Evolutionary conservation across 2,329 filamentous ascomycete species (phyloP), one percentile per base, ranked within the genome.

Genomic region (Scolecobasidium constrictum): DNA sequence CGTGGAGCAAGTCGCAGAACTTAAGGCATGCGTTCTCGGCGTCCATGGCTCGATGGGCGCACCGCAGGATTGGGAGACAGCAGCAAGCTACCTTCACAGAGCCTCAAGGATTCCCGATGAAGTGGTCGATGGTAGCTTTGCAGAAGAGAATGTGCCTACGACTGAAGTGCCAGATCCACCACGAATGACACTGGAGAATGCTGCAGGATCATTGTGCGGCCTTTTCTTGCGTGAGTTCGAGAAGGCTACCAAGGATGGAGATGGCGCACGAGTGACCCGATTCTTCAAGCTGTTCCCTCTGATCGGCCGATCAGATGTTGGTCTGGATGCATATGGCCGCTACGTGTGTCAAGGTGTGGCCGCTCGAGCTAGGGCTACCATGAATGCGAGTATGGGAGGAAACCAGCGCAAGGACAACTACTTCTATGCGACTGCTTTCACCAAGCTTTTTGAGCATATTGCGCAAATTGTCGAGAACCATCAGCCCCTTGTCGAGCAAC

Each of bases 271-370:
- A 58, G 86, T 98, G 42, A 95, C 92, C 1, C 73, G 92, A 34
- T 98, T 98, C 68, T 98, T 98, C 68, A 98, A 98, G 67, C 69
- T 98, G 28, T 98, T 98, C 54, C 92, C 92, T 13, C 68, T 98
- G 26, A 95, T 98, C 56, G 88, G 84, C 12, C 76, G 88, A 47
- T 81, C 86, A 3, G 85, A 94, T 43, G 84, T 90, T 5, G 92
- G 92, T 1, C 62, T 98, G 44, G 90, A 98, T 62, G 86, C 94
- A 3, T 98, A 98, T 59, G 92, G 92, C 2, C 77, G 82, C 51
- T 98, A 96, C 60, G 90, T 98, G 21, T 98, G 92, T 56, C 86
- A 93, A 59, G 92, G 92, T 13, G 90, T 98, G 28, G 87, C 90
- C 5, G 77, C 81, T 13, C 78, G 83, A 42, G 92, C 92, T 16